Percentiles rank a stretch among this genome's conserved stretches.
phyloP scores from a whole-genome alignment of 805 yeast species.

The Kazachstania martiniae region DNA sequence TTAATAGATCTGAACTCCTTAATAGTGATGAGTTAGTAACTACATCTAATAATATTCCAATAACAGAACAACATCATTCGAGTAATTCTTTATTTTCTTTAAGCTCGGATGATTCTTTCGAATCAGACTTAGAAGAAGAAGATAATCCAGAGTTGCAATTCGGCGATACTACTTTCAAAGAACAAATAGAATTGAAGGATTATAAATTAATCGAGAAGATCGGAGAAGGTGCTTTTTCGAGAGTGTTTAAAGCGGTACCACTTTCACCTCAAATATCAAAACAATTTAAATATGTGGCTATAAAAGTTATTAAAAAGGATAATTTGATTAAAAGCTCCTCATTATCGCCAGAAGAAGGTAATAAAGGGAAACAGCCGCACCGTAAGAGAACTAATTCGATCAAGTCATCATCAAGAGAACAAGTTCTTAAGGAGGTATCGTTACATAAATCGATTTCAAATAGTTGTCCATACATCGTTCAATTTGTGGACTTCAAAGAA shows the following conservation, averaged over 20 bases:
- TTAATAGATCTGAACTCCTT: too few species aligned
- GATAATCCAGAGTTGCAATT: background rate
- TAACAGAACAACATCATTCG: too few species aligned
- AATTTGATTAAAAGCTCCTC: conserved; percentile 61
- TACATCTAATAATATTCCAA: too few species aligned
- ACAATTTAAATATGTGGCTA: conserved; percentile 31
- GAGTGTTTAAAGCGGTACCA: conserved; percentile 53
- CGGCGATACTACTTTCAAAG: conserved; percentile 17
- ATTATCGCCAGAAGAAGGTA: conserved; percentile 1
- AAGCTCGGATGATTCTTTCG: too few species aligned
- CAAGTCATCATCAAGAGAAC: conserved; percentile 31
- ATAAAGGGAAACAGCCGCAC: too few species aligned
- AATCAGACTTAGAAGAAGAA: background rate
- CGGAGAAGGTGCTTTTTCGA: conserved; percentile 80
- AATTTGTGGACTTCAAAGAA: conserved; percentile 56
- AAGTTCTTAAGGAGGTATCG: conserved; percentile 71
- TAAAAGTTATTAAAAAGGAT: conserved; percentile 55
- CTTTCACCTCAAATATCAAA: conserved; percentile 7
- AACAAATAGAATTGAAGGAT: conserved; percentile 27
- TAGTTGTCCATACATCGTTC: conserved; percentile 42
- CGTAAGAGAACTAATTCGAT: conserved; percentile 5
- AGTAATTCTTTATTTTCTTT: background rate
- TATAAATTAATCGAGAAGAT: conserved; percentile 39
- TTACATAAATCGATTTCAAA: conserved; percentile 55
- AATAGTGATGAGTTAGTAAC: too few species aligned